Evolutionary conservation across 805 yeast species (phyloP), one percentile per base, ranked within the genome.

Genomic region (Barnettozyma sucrosica): DNA sequence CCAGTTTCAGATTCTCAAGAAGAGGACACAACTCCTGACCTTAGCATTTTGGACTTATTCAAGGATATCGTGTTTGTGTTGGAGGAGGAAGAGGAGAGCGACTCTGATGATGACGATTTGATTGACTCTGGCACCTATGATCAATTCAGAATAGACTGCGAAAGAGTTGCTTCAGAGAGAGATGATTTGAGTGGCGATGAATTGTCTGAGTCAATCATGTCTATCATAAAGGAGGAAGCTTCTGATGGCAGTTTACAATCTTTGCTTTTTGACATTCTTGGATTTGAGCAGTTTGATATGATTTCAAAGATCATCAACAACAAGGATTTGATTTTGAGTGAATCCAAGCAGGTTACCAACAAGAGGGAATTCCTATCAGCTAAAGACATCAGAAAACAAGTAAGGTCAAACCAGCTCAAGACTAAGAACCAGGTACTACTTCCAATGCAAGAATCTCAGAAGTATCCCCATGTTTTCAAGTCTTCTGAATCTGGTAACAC

Each of bases 401-500:
- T 80, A 7, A 61, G 69, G 18, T 71, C 72, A 30, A 83, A 80
- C 55, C 73, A 74, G 3, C 66, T 70, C 45, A 65, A 61, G 20
- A 75, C 81, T 0, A 76, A 73, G 55, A 77, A 76, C 55, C 72
- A 71, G 43, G 67, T 69, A 20, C 58, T 83, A 16, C 71, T 70
- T 13, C 77, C 80, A 1, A 76, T 72, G 32, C 57, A 64, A 13
- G 62, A 70, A 5, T 71, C 68, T 34, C 75, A 75, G 18, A 69
- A 75, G 46, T 92, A 89, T 57, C 97, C 97, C 0, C 96, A 95
- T 66, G 97, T 93, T 2, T 93, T 75, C 64, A 79, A 85, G 52
- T 70, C 83, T 39, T 79, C 76, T 44, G 88, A 80, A 38, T 80
- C 83, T 0, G 82, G 85, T 7, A 80, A 79, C 39, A 80, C 82